Evolutionary conservation across 345 rosid species (phyloP).

Genomic region (Hypericum androsaemum): DNA sequence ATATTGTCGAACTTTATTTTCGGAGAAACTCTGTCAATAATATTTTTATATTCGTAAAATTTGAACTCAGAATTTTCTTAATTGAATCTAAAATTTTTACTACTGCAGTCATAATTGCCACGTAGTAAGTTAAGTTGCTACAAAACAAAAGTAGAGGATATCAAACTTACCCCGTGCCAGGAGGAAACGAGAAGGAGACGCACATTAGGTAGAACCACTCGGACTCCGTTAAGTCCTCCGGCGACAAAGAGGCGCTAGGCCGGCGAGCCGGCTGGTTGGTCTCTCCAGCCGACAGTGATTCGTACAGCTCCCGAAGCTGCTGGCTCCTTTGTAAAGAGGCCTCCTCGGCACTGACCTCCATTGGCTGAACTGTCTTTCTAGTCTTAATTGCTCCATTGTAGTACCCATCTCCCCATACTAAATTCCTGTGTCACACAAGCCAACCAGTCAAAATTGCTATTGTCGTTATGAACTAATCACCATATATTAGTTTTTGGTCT

Average conservation of each 20-base stretch:
- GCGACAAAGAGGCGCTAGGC: constrained; percentile 76
- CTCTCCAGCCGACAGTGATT: constrained; percentile 70
- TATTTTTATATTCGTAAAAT: no score
- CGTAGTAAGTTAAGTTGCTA: no score
- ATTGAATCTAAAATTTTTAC: no score
- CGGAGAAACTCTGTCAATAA: no score
- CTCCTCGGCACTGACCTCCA: constrained; percentile 85
- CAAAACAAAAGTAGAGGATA: background rate
- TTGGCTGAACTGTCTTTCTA: constrained; percentile 86
- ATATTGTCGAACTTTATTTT: no score
- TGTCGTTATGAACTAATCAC: background rate
- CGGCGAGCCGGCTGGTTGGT: constrained; percentile 57
- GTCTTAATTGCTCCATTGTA: constrained; percentile 98
- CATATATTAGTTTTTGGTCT: no score
- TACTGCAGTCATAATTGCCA: no score
- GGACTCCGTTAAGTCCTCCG: constrained; percentile 91
- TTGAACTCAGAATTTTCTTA: no score
- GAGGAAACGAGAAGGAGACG: constrained; percentile 83
- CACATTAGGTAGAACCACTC: constrained; percentile 99
- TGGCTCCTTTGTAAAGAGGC: constrained; percentile 88
- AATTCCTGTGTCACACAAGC: constrained; percentile 31
- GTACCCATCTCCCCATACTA: constrained; percentile 87
- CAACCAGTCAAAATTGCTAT: background rate
- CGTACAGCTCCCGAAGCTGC: constrained; percentile 86
- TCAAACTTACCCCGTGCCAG: constrained; percentile 63